Conservation (phyloP, 2,329 filamentous ascomycete species). For the Fusarium incarnatum region DNA sequence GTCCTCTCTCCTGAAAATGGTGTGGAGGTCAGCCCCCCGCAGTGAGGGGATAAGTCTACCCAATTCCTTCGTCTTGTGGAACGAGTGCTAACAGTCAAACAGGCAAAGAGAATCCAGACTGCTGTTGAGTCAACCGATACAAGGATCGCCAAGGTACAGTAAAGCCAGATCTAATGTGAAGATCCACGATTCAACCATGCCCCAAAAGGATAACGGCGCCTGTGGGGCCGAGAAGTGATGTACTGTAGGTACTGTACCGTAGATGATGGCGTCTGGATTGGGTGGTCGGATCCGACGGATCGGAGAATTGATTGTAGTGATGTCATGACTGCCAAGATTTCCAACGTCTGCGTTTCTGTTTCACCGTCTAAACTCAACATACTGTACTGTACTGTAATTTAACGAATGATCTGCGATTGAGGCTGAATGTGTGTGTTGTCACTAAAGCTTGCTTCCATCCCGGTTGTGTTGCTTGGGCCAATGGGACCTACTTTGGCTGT, state of each 20-base stretch:
- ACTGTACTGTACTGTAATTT: neutral
- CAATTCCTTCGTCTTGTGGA: constrained; percentile 19
- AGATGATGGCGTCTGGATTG: constrained; percentile 1
- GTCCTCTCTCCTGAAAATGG: constrained; percentile 63
- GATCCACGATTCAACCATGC: neutral
- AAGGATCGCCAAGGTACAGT: neutral
- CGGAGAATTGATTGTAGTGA: constrained; percentile 21
- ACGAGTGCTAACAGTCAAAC: constrained; percentile 45
- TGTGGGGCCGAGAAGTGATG: constrained; percentile 8
- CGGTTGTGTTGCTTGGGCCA: constrained; percentile 13
- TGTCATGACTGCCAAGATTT: constrained; percentile 30
- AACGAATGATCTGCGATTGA: constrained; percentile 19
- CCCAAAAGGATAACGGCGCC: neutral
- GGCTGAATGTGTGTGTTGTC: constrained; percentile 14
- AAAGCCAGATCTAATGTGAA: neutral
- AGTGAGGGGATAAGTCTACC: constrained; percentile 63
- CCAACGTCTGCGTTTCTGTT: neutral
- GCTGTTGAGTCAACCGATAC: neutral
- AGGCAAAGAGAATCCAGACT: constrained; percentile 25
- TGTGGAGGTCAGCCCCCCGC: constrained; percentile 60
- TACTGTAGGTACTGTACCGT: neutral
- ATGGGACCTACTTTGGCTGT: constrained; percentile 23
- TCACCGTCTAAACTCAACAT: constrained; percentile 3
- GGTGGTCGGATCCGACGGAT: constrained; percentile 15
- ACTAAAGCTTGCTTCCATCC: constrained; percentile 28